Evolutionary conservation across 257 asterid genomes (phyloP).

Genomic region (Fraxinus pennsylvanica): DNA sequence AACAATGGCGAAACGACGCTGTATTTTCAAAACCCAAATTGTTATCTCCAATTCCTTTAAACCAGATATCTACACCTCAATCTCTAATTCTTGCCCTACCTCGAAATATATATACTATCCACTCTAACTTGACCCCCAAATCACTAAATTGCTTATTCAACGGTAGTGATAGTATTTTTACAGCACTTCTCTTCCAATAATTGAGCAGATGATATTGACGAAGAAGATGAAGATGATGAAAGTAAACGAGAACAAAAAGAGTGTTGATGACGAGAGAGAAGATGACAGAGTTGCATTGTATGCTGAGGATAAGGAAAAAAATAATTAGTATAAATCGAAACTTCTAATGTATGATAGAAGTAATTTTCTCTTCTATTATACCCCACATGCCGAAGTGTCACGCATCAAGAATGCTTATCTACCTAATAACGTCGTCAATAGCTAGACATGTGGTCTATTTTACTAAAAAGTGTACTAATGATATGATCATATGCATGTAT

Average conservation of each 20-base stretch:
- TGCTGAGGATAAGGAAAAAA: constrained; percentile 36
- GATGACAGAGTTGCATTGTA: constrained; percentile 26
- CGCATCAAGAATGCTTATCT: no score
- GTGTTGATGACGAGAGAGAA: constrained; percentile 15
- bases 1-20: not conserved
- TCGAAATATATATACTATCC: constrained; percentile 8
- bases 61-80: not conserved
- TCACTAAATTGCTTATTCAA: constrained; percentile 21
- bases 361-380: no score
- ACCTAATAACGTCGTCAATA: no score
- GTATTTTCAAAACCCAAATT: not conserved
- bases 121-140: constrained; percentile 25
- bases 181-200: constrained; percentile 40
- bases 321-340: no score
- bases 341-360: no score
- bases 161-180: constrained; percentile 16
- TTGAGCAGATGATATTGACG: constrained; percentile 29
- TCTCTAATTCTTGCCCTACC: not conserved
- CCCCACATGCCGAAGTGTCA: no score
- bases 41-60: not conserved
- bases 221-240: constrained; percentile 24
- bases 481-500: no score
- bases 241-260: constrained; percentile 20
- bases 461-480: no score
- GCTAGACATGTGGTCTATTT: no score